Conservation (phyloP, 352 stramenopile species). For the Phytophthora tentaculata region DNA sequence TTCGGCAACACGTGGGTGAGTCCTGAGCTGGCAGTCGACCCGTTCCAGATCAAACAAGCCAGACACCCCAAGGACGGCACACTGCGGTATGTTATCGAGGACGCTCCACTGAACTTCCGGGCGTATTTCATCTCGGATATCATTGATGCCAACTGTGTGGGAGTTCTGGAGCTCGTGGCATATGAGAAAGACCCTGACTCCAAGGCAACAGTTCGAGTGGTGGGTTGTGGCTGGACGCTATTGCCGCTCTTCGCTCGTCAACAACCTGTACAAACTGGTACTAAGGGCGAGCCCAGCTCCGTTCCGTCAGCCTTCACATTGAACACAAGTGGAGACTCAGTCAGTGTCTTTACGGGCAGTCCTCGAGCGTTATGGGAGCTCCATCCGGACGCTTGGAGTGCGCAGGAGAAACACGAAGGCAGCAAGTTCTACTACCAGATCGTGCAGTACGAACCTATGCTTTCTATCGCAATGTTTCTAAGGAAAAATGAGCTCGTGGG, state of each 20-base stretch:
- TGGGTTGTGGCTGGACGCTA: slow-evolving; percentile 93
- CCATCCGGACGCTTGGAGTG: slow-evolving; percentile 56
- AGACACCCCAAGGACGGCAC: slow-evolving; percentile 51
- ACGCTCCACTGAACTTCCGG: slow-evolving; percentile 64
- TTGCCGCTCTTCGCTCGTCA: slow-evolving; percentile 85
- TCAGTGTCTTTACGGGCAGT: slow-evolving; percentile 76
- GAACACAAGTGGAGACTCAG: slow-evolving; percentile 50
- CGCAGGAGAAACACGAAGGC: slow-evolving; percentile 54
- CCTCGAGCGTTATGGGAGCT: slow-evolving; percentile 78
- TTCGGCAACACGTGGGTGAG: slow-evolving; percentile 94
- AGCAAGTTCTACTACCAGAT: slow-evolving; percentile 80
- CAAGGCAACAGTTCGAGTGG: slow-evolving; percentile 68
- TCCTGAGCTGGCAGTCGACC: slow-evolving; percentile 62
- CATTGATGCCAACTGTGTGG: slow-evolving; percentile 90
- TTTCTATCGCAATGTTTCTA: slow-evolving; percentile 66
- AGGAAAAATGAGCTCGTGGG: slow-evolving; percentile 90
- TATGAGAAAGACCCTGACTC: slow-evolving; percentile 86
- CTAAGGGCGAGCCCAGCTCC: slow-evolving; percentile 8
- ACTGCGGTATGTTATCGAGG: slow-evolving; percentile 60
- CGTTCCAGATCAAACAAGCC: slow-evolving; percentile 57
- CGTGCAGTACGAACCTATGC: slow-evolving; percentile 62
- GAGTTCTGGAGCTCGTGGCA: slow-evolving; percentile 93
- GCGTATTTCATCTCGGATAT: slow-evolving; percentile 89
- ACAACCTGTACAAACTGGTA: slow-evolving; percentile 18
- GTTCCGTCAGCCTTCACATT: slow-evolving; percentile 39